Evolutionary conservation across 495 filamentous ascomycete species (phyloP).

Genomic region (Apodospora peruviana): DNA sequence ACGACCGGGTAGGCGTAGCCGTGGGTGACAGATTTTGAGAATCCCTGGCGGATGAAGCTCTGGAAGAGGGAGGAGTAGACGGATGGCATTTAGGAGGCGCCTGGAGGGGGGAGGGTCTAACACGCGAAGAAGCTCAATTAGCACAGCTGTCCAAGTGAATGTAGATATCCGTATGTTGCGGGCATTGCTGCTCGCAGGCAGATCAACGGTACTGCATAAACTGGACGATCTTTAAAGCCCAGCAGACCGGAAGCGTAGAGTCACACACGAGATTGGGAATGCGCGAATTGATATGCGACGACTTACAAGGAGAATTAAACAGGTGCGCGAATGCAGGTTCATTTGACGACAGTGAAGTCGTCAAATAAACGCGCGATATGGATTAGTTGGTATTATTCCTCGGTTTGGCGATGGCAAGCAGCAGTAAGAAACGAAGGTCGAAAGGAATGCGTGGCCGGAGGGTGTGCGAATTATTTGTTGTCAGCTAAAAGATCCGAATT

Average conservation of each 20-base stretch:
- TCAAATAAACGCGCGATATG: slow-evolving; percentile 57
- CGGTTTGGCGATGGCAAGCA: slow-evolving; percentile 2
- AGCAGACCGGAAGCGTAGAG: not conserved
- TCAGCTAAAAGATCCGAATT: not conserved
- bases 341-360: slow-evolving; percentile 59
- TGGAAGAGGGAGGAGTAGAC: slow-evolving; percentile 56
- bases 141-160: too few relatives aligned
- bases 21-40: slow-evolving; percentile 92
- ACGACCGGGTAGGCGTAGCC: slow-evolving; percentile 97
- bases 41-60: slow-evolving; percentile 94
- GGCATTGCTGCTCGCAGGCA: too few relatives aligned
- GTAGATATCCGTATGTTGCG: too few relatives aligned
- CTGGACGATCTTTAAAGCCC: too few relatives aligned
- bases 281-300: not conserved
- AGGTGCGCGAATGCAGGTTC: slow-evolving; percentile 56
- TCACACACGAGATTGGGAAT: not conserved
- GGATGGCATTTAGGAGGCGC: slow-evolving; percentile 56
- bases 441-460: slow-evolving; percentile 11
- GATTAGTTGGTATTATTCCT: slow-evolving; percentile 18
- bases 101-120: slow-evolving; percentile 36
- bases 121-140: too few relatives aligned
- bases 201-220: too few relatives aligned
- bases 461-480: slow-evolving; percentile 3
- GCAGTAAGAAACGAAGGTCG: slow-evolving; percentile 12
- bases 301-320: slow-evolving; percentile 42